phyloP scores from a whole-genome alignment of 257 asterid species.

The Plantago major region DNA sequence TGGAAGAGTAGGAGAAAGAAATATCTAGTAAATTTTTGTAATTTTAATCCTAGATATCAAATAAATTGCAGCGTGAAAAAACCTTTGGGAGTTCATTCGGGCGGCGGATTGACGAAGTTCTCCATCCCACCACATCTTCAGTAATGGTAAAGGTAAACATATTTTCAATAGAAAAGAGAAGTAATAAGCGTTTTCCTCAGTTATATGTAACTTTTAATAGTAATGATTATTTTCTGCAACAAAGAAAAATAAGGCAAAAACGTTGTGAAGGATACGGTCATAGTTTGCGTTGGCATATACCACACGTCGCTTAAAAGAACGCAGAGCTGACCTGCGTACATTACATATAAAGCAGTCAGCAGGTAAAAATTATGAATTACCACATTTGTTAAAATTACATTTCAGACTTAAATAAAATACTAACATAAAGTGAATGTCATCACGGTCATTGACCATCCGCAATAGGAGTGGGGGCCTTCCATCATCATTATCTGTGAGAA shows the following conservation, averaged over 20 bases:
- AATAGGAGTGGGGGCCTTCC: constrained; percentile 82
- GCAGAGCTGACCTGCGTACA: constrained; percentile 65
- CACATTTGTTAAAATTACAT: background rate
- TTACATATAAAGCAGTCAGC: constrained; percentile 17
- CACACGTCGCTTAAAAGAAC: constrained; percentile 84
- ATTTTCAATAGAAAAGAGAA: constrained; percentile 11
- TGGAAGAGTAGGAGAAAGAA: constrained; percentile 21
- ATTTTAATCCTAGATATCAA: background rate
- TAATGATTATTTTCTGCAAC: constrained; percentile 1
- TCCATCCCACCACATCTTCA: constrained; percentile 93
- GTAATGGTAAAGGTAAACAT: constrained; percentile 43
- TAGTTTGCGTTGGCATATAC: constrained; percentile 87
- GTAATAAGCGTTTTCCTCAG: no score
- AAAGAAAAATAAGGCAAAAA: constrained; percentile 3
- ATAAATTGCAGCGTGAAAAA: constrained; percentile 8
- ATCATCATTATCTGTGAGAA: constrained; percentile 70
- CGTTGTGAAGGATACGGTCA: constrained; percentile 69
- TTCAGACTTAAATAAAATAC: constrained; percentile 18
- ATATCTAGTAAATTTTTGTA: constrained; percentile 14
- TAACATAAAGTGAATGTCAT: constrained; percentile 69
- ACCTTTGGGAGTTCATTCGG: constrained; percentile 79
- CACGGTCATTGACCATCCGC: constrained; percentile 72
- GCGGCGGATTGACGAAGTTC: constrained; percentile 93
- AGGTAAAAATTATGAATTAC: constrained; percentile 3
- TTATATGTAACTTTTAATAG: no score